Base-by-base conservation (phyloP, 2,329 filamentous ascomycete genomes). In the Beauveria varroae region DNA sequence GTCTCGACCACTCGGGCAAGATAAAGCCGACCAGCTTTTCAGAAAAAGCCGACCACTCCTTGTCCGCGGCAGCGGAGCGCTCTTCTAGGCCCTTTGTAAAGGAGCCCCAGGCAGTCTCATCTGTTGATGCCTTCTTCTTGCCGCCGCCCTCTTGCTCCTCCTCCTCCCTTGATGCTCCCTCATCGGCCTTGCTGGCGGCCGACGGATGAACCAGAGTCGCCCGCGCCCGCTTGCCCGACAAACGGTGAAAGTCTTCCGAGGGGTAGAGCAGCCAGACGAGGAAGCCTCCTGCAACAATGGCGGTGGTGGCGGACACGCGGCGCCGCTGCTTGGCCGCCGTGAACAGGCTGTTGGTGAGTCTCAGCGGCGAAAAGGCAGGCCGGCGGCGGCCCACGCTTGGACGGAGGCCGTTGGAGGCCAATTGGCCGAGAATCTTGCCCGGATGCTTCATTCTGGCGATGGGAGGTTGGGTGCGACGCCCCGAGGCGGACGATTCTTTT, bases 1-100 rank as follows among this genome's bases (percentile, higher is more conserved):
- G 72, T 65, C 86, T 88, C 40, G 89, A 86, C 93, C 93, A 98
- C 47, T 89, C 86, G 0, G 93, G 93, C 3, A 96, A 75, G 40
- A 98, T 86, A 65, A 84, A 81, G 69, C 85, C 86, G 43, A 88
- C 86, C 28, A 96, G 71, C 65, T 77, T 81, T 64, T 85, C 83
- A 1, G 84, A 78, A 10, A 86, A 67, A 1, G 70, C 72, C 5
- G 75, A 71, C 81, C 84, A 86, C 68, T 87, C 80, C 3, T 82
- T 73, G 65, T 84, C 80, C 22, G 81, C 78, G 3, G 80, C 70
- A 16, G 79, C 71, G 16, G 85, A 81, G 57, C 91, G 80, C 22
- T 78, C 73, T 65, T 80, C 78, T 62, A 85, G 79, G 22, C 73
- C 73, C 20, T 69, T 73, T 2, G 78, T 70, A 63, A 84, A 83